A percentile compares a stretch with the other conserved stretches of the same genome.
Conservation (phyloP, 2,329 filamentous ascomycete genomes). For the Colletotrichum tofieldiae region DNA sequence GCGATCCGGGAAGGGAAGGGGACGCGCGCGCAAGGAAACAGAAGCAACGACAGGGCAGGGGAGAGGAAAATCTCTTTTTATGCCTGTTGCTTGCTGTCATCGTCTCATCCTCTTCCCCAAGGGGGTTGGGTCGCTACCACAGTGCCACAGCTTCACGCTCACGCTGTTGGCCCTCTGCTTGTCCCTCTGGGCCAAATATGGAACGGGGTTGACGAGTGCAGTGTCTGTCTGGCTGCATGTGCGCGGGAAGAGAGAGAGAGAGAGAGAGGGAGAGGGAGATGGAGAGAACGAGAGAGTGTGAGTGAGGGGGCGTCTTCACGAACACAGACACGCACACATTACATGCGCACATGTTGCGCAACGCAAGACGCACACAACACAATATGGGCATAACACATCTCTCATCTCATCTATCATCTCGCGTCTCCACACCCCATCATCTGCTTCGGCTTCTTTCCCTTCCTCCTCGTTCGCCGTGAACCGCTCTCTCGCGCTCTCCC, state of each 20-base stretch:
- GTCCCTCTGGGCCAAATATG: constrained; percentile 20
- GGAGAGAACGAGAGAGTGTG: not conserved
- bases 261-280: not conserved
- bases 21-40: not conserved
- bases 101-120: not conserved
- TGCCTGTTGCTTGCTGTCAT: constrained; percentile 11
- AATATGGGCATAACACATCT: not conserved
- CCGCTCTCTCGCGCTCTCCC: not conserved
- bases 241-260: not conserved
- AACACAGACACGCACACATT: not conserved
- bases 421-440: not conserved
- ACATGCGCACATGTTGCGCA: not conserved
- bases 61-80: not conserved
- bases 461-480: not conserved
- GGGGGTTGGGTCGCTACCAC: not conserved
- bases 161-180: not conserved
- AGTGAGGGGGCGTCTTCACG: not conserved
- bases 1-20: not conserved
- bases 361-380: not conserved
- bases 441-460: not conserved
- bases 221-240: constrained; percentile 28
- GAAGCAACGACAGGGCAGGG: constrained; percentile 2
- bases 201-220: constrained; percentile 24
- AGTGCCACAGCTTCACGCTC: not conserved
- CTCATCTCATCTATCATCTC: not conserved